Evolutionary conservation across 2,329 filamentous ascomycete species (phyloP).

Genomic region (Exophiala calicioides): DNA sequence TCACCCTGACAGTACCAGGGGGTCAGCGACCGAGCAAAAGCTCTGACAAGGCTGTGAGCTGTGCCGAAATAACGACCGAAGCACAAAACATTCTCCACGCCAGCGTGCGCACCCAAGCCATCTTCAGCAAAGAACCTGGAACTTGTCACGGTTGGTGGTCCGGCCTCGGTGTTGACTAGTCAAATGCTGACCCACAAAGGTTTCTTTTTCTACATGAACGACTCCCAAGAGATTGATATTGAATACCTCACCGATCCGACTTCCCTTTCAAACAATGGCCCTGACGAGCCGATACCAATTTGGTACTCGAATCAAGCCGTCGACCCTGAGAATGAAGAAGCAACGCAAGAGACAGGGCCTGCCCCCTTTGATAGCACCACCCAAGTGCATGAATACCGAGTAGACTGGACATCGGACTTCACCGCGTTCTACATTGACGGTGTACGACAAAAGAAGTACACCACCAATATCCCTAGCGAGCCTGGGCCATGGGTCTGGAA

Average conservation of each 20-base stretch:
- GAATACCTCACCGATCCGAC: slow-evolving; percentile 30
- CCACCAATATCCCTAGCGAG: slow-evolving; percentile 24
- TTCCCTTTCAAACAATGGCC: slow-evolving; percentile 25
- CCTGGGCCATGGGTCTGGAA: slow-evolving; percentile 30
- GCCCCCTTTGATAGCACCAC: slow-evolving; percentile 24
- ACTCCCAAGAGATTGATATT: slow-evolving; percentile 29
- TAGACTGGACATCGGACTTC: slow-evolving; percentile 28
- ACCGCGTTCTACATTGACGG: slow-evolving; percentile 31
- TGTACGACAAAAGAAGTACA: slow-evolving; percentile 20
- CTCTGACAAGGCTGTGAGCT: slow-evolving; percentile 18
- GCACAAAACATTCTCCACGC: slow-evolving; percentile 28
- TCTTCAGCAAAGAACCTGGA: slow-evolving; percentile 28
- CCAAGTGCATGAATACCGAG: slow-evolving; percentile 28
- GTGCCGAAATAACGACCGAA: slow-evolving; percentile 25
- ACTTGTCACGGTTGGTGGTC: slow-evolving; percentile 25
- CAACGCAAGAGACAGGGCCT: slow-evolving; percentile 19
- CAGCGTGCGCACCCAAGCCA: slow-evolving; percentile 29
- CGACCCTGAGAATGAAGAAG: slow-evolving; percentile 9
- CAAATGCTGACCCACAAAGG: slow-evolving; percentile 12
- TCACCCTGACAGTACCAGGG: slow-evolving; percentile 27
- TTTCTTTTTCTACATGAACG: slow-evolving; percentile 28
- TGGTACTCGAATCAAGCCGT: slow-evolving; percentile 29
- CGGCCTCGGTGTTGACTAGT: background rate
- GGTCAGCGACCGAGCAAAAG: slow-evolving; percentile 14
- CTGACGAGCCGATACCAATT: slow-evolving; percentile 20